Evolutionary conservation across 140 eudicot genomes (phyloP).

Genomic region (Cichorium intybus): DNA sequence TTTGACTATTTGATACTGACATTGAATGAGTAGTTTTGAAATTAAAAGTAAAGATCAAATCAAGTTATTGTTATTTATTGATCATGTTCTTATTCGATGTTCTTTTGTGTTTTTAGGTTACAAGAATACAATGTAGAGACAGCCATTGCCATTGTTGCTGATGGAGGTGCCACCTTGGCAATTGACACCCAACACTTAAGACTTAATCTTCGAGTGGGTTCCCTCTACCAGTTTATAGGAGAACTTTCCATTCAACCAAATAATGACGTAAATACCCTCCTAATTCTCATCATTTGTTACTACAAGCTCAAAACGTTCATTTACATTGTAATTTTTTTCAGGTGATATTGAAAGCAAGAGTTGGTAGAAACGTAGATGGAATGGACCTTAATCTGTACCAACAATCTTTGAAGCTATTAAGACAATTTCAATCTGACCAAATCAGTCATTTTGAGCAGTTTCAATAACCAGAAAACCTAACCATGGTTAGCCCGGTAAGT

Average conservation of each 20-base stretch:
- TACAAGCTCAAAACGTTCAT: too few relatives aligned
- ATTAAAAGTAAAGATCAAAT: too few relatives aligned
- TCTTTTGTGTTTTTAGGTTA: constrained; percentile 44
- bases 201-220: constrained; percentile 60
- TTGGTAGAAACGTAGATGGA: constrained; percentile 91
- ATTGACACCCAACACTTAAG: constrained; percentile 65
- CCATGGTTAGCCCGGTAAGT: constrained; percentile 8
- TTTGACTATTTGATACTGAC: too few relatives aligned
- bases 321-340: too few relatives aligned
- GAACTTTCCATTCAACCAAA: constrained; percentile 61
- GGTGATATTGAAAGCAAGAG: constrained; percentile 81
- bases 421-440: constrained; percentile 68
- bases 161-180: constrained; percentile 64
- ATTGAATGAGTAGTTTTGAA: too few relatives aligned
- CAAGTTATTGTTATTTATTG: too few relatives aligned
- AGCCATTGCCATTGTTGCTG: constrained; percentile 63
- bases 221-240: constrained; percentile 84
- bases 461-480: constrained; percentile 7
- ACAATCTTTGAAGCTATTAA: constrained; percentile 70
- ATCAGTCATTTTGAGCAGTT: constrained; percentile 29
- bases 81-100: constrained; percentile 9
- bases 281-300: too few relatives aligned
- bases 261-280: too few relatives aligned
- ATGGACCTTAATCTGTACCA: constrained; percentile 82
- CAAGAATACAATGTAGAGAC: constrained; percentile 64